Evolutionary conservation across 2,329 filamentous ascomycete species (phyloP).

Genomic region (Exophiala sideris): DNA sequence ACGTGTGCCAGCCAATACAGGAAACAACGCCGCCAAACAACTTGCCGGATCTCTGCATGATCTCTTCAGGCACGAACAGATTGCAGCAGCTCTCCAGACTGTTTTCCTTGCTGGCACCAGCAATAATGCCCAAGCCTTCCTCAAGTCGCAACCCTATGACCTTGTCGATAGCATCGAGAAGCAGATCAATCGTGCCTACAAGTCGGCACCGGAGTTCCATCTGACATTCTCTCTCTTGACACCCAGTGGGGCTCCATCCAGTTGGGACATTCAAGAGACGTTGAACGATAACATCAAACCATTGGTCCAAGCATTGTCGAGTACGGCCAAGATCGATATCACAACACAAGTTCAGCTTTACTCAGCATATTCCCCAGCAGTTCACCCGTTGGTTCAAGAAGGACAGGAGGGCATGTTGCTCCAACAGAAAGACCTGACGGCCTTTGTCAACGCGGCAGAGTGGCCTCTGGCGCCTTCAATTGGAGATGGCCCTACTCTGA

Average conservation of each 20-base stretch:
- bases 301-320: constrained; percentile 70
- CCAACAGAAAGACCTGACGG: constrained; percentile 80
- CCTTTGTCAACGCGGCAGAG: constrained; percentile 95
- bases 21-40: constrained; percentile 43
- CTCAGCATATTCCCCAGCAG: constrained; percentile 64
- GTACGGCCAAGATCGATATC: constrained; percentile 92
- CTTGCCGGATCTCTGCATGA: constrained; percentile 74
- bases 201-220: constrained; percentile 91
- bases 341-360: constrained; percentile 96
- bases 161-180: constrained; percentile 58
- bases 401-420: constrained; percentile 41
- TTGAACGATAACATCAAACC: constrained; percentile 78
- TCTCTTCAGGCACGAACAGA: constrained; percentile 83
- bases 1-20: constrained; percentile 4
- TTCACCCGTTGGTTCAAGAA: constrained; percentile 55
- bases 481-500: constrained; percentile 82
- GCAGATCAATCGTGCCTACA: constrained; percentile 78
- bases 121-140: constrained; percentile 32
- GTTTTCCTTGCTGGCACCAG: constrained; percentile 31
- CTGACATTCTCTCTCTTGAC: constrained; percentile 95
- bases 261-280: constrained; percentile 85
- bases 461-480: constrained; percentile 96
- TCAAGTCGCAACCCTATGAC: constrained; percentile 42
- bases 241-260: constrained; percentile 70
- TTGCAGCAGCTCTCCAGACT: constrained; percentile 63